phyloP scores from a whole-genome alignment of 352 stramenopile genomes.

The Globisporangium uncinulatum region DNA sequence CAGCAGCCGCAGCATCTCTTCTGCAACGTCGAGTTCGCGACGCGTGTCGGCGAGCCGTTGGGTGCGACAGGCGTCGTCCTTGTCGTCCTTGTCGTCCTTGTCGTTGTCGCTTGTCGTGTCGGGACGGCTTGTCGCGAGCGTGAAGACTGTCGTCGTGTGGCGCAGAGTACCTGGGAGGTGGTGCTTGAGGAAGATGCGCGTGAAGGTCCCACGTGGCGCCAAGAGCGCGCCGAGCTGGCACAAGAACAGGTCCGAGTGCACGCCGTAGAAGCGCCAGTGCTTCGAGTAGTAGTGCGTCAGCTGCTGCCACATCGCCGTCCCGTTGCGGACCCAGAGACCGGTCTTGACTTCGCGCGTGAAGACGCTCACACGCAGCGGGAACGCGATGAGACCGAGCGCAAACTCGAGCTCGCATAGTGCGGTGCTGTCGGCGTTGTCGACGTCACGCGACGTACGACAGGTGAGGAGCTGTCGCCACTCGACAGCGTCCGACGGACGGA shows the following conservation, averaged over 20 bases:
- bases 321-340: conserved; percentile 74
- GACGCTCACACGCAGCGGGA: conserved; percentile 51
- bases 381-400: conserved; percentile 35
- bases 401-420: conserved; percentile 26
- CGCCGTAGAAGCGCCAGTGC: conserved; percentile 72
- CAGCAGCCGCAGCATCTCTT: conserved; percentile 58
- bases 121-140: neutral
- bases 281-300: conserved; percentile 78
- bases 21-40: conserved; percentile 47
- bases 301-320: conserved; percentile 76
- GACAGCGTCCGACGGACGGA: conserved; percentile 25
- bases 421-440: neutral
- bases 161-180: conserved; percentile 34
- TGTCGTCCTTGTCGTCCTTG: conserved; percentile 9
- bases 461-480: conserved; percentile 50
- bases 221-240: conserved; percentile 49
- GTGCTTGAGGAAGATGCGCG: conserved; percentile 40
- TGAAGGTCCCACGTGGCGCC: conserved; percentile 47
- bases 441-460: conserved; percentile 3
- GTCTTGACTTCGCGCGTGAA: conserved; percentile 71
- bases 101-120: conserved; percentile 3
- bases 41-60: conserved; percentile 9
- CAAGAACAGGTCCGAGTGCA: conserved; percentile 70
- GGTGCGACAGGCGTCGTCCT: neutral
- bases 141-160: conserved; percentile 7